Evolutionary conservation across 768 basidiomycete genomes (phyloP), one percentile per base, ranked within the genome.

Genomic region (Pholiota microspora): DNA sequence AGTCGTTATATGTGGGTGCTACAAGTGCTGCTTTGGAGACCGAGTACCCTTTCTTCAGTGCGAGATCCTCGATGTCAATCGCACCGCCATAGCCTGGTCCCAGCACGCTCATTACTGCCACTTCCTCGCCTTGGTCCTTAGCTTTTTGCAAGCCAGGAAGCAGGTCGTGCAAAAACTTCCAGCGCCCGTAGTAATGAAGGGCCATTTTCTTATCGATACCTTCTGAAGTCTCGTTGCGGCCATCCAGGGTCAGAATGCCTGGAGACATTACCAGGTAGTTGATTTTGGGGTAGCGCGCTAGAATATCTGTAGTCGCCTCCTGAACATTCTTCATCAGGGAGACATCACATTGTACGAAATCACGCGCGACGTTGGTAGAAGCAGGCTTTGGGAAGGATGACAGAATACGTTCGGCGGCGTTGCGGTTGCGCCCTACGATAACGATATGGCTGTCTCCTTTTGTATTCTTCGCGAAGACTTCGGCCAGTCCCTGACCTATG

Each of bases 301-400:
- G 64, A 21, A 77, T 67, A 4, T 67, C 62, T 44, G 59, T 51
- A 4, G 71, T 58, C 4, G 70, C 61, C 2, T 59, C 51, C n/a
- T 73, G 69, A 2, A 82, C 75, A 57, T 81, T 80, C 65, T 72
- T 70, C 74, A 85, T 81, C 29, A 77, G 64, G n/a, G 75, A 70
- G 5, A 71, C 75, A 44, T 83, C 82, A 69, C 81, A 80, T 55
- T 73, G 63, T n/a, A 82, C 70, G 62, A 82, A 83, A 57, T 80
- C 77, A 65, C 76, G 73, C 16, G 54, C 62, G 29, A 53, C 24
- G 38, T 10, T 27, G 36, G 49, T 2, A 35, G 16, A 35, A 45
- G 38, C 29, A 49, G 51, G 21, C 36, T 49, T 40, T 24, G 49
- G 45, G 45, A 35, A 16, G 63, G 60, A 16, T 70, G 75, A 70